Evolutionary conservation across 306 rosid genomes (phyloP).

Genomic region (Quercus rubra): DNA sequence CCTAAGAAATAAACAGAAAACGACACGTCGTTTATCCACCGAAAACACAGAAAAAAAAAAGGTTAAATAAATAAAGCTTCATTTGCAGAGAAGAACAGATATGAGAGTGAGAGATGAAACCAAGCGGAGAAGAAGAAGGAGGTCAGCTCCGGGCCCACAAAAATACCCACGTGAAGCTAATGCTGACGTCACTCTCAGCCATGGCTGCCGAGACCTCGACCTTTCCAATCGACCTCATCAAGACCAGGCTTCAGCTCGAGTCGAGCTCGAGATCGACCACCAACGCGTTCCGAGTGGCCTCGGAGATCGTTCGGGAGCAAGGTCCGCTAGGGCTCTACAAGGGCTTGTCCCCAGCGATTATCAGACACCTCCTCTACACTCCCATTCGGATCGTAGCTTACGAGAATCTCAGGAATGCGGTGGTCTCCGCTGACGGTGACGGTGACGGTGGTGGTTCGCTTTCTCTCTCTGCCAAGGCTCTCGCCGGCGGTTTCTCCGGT

Average conservation of each 20-base stretch:
- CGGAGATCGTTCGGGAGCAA: slow-evolving; percentile 51
- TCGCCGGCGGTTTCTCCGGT: slow-evolving; percentile 74
- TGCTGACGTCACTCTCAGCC: slow-evolving; percentile 62
- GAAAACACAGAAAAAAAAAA: no score
- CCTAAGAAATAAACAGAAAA: no score
- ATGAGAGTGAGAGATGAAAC: slow-evolving; percentile 15
- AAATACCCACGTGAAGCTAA: slow-evolving; percentile 40
- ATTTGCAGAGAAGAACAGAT: no score
- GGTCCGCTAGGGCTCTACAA: slow-evolving; percentile 67
- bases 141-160: not conserved
- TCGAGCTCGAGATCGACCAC: slow-evolving; percentile 48
- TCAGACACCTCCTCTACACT: slow-evolving; percentile 73
- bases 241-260: slow-evolving; percentile 83
- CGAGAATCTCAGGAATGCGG: slow-evolving; percentile 51
- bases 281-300: slow-evolving; percentile 52
- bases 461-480: slow-evolving; percentile 55
- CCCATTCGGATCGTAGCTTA: slow-evolving; percentile 80
- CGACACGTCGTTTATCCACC: no score
- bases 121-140: not conserved
- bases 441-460: slow-evolving; percentile 35
- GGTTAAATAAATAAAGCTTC: no score
- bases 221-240: slow-evolving; percentile 76
- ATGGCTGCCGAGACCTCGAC: slow-evolving; percentile 87
- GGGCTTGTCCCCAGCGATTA: slow-evolving; percentile 81
- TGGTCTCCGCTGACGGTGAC: slow-evolving; percentile 10